These are phyloP conservation scores for Andrographis paniculata DNA, from an alignment of 305 asterid species.

Conservation along the genomic window DNA sequence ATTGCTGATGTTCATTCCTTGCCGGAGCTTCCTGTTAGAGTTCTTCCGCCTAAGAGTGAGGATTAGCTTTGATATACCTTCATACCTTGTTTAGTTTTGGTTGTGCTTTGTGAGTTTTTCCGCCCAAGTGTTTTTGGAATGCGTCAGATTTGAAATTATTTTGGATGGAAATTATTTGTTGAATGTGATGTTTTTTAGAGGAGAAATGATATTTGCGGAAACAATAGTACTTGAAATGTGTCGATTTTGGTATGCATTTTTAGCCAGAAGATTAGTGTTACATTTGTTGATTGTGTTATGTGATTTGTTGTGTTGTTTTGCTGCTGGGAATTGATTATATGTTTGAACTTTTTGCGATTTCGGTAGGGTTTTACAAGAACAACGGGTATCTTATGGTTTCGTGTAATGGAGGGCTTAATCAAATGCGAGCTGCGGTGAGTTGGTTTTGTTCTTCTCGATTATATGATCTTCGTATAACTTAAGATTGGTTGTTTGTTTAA, in stretches of 20 bases:
- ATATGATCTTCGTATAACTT: constrained; percentile 1
- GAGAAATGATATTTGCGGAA: no score
- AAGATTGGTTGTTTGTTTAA: constrained; percentile 1
- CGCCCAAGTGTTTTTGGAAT: not conserved
- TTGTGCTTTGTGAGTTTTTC: not conserved
- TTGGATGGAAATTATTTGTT: no score
- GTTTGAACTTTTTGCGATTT: not conserved
- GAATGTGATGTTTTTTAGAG: no score
- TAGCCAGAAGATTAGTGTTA: no score
- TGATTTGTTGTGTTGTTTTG: no score
- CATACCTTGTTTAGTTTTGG: not conserved
- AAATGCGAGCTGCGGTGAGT: constrained; percentile 94
- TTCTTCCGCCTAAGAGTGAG: constrained; percentile 96
- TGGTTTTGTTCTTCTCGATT: constrained; percentile 19
- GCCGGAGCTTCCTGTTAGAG: constrained; percentile 38
- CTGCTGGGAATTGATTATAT: no score
- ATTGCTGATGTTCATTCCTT: constrained; percentile 32
- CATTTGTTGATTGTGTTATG: no score
- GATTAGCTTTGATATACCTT: not conserved
- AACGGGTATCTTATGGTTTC: constrained; percentile 96
- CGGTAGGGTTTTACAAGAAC: constrained; percentile 84
- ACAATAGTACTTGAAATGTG: no score
- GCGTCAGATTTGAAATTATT: no score
- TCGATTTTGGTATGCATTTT: no score
- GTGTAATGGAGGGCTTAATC: constrained; percentile 95